Conservation (phyloP, 129 eudicot species). For the Kitagawia praeruptora region DNA sequence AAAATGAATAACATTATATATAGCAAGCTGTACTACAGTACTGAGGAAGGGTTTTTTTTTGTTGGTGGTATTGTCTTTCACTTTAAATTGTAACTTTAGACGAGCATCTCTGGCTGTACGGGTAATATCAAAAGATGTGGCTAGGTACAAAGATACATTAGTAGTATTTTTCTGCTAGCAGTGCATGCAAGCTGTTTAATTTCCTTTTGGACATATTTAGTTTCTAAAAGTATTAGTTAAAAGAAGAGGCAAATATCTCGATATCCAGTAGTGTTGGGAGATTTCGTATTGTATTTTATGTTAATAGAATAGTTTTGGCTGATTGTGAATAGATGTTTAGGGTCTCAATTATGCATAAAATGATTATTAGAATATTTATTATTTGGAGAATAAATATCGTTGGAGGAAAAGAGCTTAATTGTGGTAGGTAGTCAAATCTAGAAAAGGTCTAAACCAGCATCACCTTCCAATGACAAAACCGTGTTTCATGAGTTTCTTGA, state of each 20-base stretch:
- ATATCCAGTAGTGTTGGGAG: too few species aligned
- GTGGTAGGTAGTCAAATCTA: background rate
- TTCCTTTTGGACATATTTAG: background rate
- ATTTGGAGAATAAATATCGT: background rate
- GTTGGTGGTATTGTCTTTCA: background rate
- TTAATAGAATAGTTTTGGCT: constrained; percentile 1
- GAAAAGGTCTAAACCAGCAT: background rate
- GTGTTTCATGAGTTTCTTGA: background rate
- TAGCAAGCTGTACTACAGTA: background rate
- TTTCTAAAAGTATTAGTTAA: background rate
- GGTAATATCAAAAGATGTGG: background rate
- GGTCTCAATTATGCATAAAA: background rate
- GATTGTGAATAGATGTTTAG: constrained; percentile 1
- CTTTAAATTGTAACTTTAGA: background rate
- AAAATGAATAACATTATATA: background rate
- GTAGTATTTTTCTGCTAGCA: background rate
- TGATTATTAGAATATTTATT: background rate
- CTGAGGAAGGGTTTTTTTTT: background rate
- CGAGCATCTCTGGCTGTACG: constrained; percentile 7
- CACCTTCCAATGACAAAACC: background rate
- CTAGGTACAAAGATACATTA: background rate
- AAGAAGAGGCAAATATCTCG: background rate
- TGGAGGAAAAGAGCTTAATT: background rate
- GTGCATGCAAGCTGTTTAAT: constrained; percentile 12
- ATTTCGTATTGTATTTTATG: background rate